Conservation (phyloP, 805 yeast genomes). For the Wickerhamiella slavikovae region DNA sequence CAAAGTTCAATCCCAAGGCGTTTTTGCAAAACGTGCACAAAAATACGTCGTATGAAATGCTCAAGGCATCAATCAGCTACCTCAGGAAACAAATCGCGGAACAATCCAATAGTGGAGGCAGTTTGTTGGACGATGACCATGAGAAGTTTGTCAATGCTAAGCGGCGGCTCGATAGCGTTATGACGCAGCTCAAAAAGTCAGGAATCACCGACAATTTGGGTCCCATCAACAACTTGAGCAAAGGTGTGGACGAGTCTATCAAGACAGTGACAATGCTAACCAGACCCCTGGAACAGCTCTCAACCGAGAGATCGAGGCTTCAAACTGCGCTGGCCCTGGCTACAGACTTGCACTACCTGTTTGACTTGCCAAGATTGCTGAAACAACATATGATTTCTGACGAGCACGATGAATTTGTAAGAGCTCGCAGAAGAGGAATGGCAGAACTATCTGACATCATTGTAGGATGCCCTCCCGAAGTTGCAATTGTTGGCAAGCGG, state of each 20-base stretch:
- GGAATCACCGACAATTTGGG: conserved; percentile 17
- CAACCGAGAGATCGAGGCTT: conserved; percentile 28
- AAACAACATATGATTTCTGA: conserved; percentile 23
- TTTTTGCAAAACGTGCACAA: conserved; percentile 36
- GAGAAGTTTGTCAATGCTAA: conserved; percentile 45
- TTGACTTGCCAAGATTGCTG: conserved; percentile 36
- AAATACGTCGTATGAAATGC: conserved; percentile 30
- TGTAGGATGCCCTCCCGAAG: conserved; percentile 10
- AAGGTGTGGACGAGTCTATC: conserved; percentile 26
- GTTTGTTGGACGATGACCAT: conserved; percentile 37
- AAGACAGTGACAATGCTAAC: conserved; percentile 31
- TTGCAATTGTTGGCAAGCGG: conserved; percentile 13
- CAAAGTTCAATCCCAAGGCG: conserved; percentile 34
- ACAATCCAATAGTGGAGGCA: conserved; percentile 27
- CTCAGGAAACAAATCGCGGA: conserved; percentile 29
- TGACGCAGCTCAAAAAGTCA: conserved; percentile 27
- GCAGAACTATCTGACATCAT: conserved; percentile 15
- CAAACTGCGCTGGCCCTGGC: conserved; percentile 30
- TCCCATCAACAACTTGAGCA: conserved; percentile 19
- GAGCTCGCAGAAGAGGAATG: conserved; percentile 35
- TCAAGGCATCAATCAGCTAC: conserved; percentile 26
- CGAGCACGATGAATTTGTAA: conserved; percentile 37
- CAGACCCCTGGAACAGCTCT: conserved; percentile 37
- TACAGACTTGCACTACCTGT: conserved; percentile 30
- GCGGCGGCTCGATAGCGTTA: conserved; percentile 39